Percentiles rank a stretch among this genome's conserved stretches.
These are phyloP conservation scores for Sarocladium brachiariae DNA, from an alignment of 2,329 filamentous ascomycete species.

Conservation along the genomic window DNA sequence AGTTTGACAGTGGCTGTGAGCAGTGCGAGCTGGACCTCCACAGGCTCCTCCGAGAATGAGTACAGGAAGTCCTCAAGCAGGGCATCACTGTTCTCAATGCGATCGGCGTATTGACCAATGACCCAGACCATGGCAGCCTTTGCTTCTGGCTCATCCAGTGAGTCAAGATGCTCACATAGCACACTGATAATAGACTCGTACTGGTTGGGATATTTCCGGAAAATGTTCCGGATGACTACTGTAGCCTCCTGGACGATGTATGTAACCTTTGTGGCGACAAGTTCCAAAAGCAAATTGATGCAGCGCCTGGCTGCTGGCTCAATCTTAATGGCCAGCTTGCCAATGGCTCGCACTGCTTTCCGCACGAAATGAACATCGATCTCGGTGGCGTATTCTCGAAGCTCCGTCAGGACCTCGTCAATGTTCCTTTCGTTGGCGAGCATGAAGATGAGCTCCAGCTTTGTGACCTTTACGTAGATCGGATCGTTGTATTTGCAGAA, in stretches of 20 bases:
- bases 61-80: conserved; percentile 93
- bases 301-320: conserved; percentile 86
- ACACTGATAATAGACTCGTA: conserved; percentile 97
- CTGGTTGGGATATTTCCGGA: conserved; percentile 97
- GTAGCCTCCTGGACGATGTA: conserved; percentile 99
- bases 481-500: conserved; percentile 99
- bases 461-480: conserved; percentile 99
- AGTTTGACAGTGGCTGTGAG: conserved; percentile 95
- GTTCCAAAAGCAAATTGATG: conserved; percentile 85
- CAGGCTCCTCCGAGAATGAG: conserved; percentile 86
- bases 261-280: conserved; percentile 95
- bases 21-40: conserved; percentile 90
- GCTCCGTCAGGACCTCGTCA: conserved; percentile 84
- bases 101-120: conserved; percentile 93
- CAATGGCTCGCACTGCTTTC: conserved; percentile 94
- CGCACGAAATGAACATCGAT: conserved; percentile 98
- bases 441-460: conserved; percentile 98
- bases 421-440: conserved; percentile 94
- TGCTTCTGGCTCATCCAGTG: conserved; percentile 91
- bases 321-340: conserved; percentile 98
- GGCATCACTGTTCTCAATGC: conserved; percentile 93
- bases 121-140: conserved; percentile 99
- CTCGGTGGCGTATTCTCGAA: conserved; percentile 94
- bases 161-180: conserved; percentile 92
- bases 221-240: conserved; percentile 97